Evolutionary conservation across 495 filamentous ascomycete genomes (phyloP).

Genomic region (Penicillium herquei): DNA sequence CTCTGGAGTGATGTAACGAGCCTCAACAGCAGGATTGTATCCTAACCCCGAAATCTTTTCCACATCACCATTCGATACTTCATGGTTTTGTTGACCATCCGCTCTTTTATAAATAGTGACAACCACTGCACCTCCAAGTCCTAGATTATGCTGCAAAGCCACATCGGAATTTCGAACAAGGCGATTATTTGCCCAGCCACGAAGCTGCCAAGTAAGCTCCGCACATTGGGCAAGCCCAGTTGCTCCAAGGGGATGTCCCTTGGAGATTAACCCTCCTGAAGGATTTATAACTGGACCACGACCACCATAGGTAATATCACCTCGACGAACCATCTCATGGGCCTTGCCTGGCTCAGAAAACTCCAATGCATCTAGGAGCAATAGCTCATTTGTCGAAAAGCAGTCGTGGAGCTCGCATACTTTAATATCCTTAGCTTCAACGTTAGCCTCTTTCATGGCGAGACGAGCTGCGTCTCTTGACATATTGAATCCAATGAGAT

Average conservation of each 20-base stretch:
- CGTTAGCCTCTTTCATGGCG: slow-evolving; percentile 71
- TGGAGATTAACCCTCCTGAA: slow-evolving; percentile 86
- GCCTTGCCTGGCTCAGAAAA: slow-evolving; percentile 76
- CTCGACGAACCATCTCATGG: slow-evolving; percentile 81
- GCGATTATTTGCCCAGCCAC: slow-evolving; percentile 92
- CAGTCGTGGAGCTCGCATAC: slow-evolving; percentile 94
- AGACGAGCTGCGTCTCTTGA: slow-evolving; percentile 61
- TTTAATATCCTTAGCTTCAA: slow-evolving; percentile 64
- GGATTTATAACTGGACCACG: slow-evolving; percentile 78
- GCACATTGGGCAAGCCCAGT: slow-evolving; percentile 92
- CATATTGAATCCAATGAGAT: slow-evolving; percentile 87
- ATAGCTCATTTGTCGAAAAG: slow-evolving; percentile 91
- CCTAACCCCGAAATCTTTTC: slow-evolving; percentile 57
- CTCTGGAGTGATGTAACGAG: slow-evolving; percentile 29
- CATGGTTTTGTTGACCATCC: slow-evolving; percentile 55
- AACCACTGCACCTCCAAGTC: slow-evolving; percentile 80
- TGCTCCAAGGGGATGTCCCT: slow-evolving; percentile 90
- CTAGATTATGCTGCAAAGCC: slow-evolving; percentile 83
- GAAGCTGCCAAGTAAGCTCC: slow-evolving; percentile 89
- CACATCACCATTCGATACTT: slow-evolving; percentile 50
- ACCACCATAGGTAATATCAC: slow-evolving; percentile 91
- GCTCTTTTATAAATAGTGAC: slow-evolving; percentile 75
- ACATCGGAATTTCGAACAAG: slow-evolving; percentile 60
- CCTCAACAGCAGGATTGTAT: slow-evolving; percentile 85
- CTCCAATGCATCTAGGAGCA: slow-evolving; percentile 77